Percentiles rank a stretch among this genome's conserved stretches.
These are phyloP conservation scores for Chlorophyllum brunneum DNA, from an alignment of 768 basidiomycete species.

Conservation along the genomic window DNA sequence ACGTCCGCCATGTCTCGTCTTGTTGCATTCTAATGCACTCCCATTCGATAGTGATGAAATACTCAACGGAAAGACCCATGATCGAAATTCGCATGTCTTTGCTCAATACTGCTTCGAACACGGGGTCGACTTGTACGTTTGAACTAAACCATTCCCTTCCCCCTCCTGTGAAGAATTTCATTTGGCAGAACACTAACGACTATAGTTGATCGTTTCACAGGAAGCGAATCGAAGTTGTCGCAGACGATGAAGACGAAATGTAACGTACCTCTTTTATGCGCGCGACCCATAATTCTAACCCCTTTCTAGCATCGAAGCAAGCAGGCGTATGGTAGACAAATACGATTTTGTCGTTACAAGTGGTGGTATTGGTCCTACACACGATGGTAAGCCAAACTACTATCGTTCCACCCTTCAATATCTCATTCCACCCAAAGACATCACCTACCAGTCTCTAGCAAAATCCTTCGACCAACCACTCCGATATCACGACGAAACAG, in stretches of 20 bases:
- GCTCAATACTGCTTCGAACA: conserved; percentile 88
- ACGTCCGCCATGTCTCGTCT: conserved; percentile 11
- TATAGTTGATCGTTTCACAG: conserved; percentile 37
- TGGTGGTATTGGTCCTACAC: conserved; percentile 90
- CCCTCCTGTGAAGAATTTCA: conserved; percentile 2
- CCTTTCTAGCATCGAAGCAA: conserved; percentile 70
- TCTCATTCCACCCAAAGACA: conserved; percentile 44
- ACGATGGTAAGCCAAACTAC: conserved; percentile 57
- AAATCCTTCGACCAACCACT: conserved; percentile 77
- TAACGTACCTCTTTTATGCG: conserved; percentile 28
- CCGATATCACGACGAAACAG: conserved; percentile 72
- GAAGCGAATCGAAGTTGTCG: conserved; percentile 86
- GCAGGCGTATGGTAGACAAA: conserved; percentile 68
- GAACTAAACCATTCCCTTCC: neutral
- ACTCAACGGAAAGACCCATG: conserved; percentile 86
- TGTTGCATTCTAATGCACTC: neutral
- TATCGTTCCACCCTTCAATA: neutral
- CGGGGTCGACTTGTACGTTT: conserved; percentile 69
- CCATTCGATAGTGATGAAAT: conserved; percentile 70
- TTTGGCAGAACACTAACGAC: conserved; percentile 20
- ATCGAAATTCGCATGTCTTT: conserved; percentile 82
- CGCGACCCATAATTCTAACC: neutral
- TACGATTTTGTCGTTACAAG: conserved; percentile 92
- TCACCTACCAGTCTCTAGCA: conserved; percentile 85
- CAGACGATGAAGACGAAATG: conserved; percentile 92